Base-by-base conservation (phyloP, 768 basidiomycete genomes). In the Cystofilobasidium macerans region DNA sequence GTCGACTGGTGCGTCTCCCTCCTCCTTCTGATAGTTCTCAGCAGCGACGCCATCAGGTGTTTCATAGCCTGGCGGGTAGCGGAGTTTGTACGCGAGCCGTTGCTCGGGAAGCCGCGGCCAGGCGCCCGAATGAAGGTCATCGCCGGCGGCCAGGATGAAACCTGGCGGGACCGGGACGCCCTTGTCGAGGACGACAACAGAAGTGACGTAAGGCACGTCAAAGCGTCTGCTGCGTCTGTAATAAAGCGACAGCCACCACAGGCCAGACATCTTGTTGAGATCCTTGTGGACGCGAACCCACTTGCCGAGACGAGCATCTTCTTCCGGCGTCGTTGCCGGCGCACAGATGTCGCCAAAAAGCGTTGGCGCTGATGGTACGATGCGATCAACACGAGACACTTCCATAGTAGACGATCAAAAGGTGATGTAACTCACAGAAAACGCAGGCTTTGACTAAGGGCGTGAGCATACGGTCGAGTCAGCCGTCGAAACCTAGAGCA, bases 281-380 rank as follows among this genome's bases (percentile, higher is more conserved):
- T 97, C 87, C 53, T 83, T 81, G 43, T 84, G 84, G 16, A 99
- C 86, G 18, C 87, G 83, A 1, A 94, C 89, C 94, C 94, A 99
- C 71, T 86, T 88, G 1, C 80, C 80, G 32, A 75, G 72, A 12
- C 68, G 82, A 7, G 86, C 84, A 72, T 91, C 87, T 57, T 86
- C 76, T 72, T 88, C 86, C 14, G 79, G 78, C 1, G 84, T 89
- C 1, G 86, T 82, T 0, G 79, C 74, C 0, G 92, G 92, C 0
- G 76, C 76, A 73, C 92, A 97, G 14, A 87, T 69, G 30, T 83
- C 81, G 0, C 80, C 78, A 43, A 84, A 75, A 2, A 74, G 48
- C 63, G 67, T 77, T 2, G 88, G 85, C 33, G 85, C 42, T 30
- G n/a, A n/a, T n/a, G 20, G 12, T 1, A 20, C 12, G 4, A 26